Conservation (phyloP, 2,329 filamentous ascomycete species). For the Teratosphaeria nubilosa region DNA sequence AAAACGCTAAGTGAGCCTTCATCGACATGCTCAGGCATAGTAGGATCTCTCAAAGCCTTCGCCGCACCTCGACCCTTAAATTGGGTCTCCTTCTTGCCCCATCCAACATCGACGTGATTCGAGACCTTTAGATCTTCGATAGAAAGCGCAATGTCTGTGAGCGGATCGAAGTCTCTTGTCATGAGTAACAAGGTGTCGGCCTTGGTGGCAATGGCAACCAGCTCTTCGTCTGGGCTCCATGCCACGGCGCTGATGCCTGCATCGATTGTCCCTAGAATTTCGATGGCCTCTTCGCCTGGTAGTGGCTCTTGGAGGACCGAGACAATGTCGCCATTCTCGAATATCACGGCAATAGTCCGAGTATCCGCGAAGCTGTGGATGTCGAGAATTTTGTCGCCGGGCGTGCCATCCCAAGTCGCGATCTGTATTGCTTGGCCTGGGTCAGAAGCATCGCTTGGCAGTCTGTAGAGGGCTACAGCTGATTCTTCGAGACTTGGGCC, state of each 20-base stretch:
- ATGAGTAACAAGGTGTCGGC: conserved; percentile 77
- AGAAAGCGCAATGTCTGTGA: conserved; percentile 63
- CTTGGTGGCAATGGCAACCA: conserved; percentile 73
- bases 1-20: conserved; percentile 62
- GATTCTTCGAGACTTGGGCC: conserved; percentile 63
- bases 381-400: conserved; percentile 68
- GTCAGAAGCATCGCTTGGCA: conserved; percentile 31
- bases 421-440: conserved; percentile 43
- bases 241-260: conserved; percentile 78
- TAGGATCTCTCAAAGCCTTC: conserved; percentile 79
- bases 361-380: conserved; percentile 81
- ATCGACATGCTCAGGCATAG: conserved; percentile 85
- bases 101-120: conserved; percentile 86
- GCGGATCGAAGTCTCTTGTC: conserved; percentile 80
- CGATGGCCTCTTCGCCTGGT: conserved; percentile 67
- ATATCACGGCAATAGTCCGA: conserved; percentile 65
- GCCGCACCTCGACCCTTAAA: conserved; percentile 70
- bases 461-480: conserved; percentile 60
- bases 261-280: conserved; percentile 91
- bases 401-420: conserved; percentile 81
- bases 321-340: conserved; percentile 85
- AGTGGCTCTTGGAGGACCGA: conserved; percentile 64
- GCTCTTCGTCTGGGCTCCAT: conserved; percentile 93
- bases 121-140: conserved; percentile 74
- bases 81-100: conserved; percentile 97